These are phyloP conservation scores for Zostera marina DNA, from an alignment of 116 monocot species.

Conservation along the genomic window DNA sequence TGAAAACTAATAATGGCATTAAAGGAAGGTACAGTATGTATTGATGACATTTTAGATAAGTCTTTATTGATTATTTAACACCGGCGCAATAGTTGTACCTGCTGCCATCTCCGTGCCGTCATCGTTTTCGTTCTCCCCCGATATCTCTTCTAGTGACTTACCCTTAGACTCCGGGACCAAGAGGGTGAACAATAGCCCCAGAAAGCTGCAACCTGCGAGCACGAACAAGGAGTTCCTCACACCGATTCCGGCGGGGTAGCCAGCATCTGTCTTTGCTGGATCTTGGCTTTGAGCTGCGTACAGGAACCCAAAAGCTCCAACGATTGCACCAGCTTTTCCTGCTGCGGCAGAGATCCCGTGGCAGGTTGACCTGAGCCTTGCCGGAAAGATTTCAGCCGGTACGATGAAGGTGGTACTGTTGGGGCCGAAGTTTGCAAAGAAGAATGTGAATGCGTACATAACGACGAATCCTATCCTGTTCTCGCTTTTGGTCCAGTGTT, in stretches of 20 bases:
- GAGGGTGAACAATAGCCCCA: conserved; percentile 14
- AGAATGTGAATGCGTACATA: conserved; percentile 37
- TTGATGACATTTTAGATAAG: too few relatives aligned
- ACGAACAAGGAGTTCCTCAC: conserved; percentile 19
- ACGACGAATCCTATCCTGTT: conserved; percentile 24
- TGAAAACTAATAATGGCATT: too few relatives aligned
- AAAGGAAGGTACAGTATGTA: too few relatives aligned
- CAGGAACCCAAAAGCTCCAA: conserved; percentile 62
- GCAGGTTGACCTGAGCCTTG: conserved; percentile 25
- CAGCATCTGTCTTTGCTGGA: conserved; percentile 2
- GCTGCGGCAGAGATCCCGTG: conserved; percentile 54
- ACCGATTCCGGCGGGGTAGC: conserved; percentile 24
- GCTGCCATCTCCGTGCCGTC: background rate
- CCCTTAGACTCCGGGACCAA: conserved; percentile 26
- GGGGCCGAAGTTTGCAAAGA: conserved; percentile 46
- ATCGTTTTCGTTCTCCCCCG: conserved; percentile 7
- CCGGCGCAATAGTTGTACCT: too few relatives aligned
- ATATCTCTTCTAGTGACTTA: conserved; percentile 21
- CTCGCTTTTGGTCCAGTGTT: conserved; percentile 12
- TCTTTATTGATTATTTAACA: too few relatives aligned
- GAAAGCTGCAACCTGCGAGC: conserved; percentile 11
- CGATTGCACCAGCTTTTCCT: conserved; percentile 64
- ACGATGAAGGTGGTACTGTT: conserved; percentile 48
- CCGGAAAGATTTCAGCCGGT: conserved; percentile 67
- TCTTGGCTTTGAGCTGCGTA: conserved; percentile 10